phyloP scores from a whole-genome alignment of 2,329 filamentous ascomycete genomes.

The Exophiala aquamarina region DNA sequence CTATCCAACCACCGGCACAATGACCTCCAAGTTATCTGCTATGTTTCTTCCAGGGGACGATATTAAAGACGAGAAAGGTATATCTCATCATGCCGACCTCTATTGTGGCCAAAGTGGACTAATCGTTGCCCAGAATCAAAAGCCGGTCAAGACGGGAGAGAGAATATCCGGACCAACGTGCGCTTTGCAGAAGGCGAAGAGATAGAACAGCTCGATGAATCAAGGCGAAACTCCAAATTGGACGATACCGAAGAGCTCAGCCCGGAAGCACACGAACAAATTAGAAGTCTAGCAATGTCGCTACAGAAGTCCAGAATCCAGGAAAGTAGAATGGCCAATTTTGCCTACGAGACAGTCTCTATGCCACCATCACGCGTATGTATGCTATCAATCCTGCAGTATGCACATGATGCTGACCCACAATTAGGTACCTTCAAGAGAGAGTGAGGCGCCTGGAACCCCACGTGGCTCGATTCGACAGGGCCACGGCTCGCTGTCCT shows the following conservation, averaged over 20 bases:
- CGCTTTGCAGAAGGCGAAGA: conserved; percentile 73
- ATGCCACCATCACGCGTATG: conserved; percentile 60
- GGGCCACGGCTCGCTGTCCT: conserved; percentile 60
- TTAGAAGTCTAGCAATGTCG: conserved; percentile 69
- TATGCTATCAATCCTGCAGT: conserved; percentile 10
- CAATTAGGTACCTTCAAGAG: conserved; percentile 41
- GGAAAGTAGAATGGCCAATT: conserved; percentile 79
- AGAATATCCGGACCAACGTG: conserved; percentile 49
- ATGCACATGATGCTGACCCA: background rate
- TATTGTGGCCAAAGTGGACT: background rate
- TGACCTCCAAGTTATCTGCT: conserved; percentile 27
- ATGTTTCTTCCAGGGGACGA: conserved; percentile 28
- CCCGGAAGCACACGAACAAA: conserved; percentile 58
- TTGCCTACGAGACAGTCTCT: conserved; percentile 87
- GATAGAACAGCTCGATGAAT: conserved; percentile 53
- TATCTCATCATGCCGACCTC: background rate
- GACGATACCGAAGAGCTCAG: conserved; percentile 31
- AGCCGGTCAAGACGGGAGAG: conserved; percentile 28
- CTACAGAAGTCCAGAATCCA: conserved; percentile 76
- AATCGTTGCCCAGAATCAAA: conserved; percentile 28
- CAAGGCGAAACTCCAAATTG: conserved; percentile 13
- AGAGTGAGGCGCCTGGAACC: conserved; percentile 64
- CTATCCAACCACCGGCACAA: conserved; percentile 10
- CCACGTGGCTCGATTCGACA: conserved; percentile 54
- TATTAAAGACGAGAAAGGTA: conserved; percentile 21